Percentiles rank a stretch among this genome's conserved stretches.
Evolutionary conservation across 2,329 filamentous ascomycete genomes (phyloP).

Genomic region (Venturia effusa): DNA sequence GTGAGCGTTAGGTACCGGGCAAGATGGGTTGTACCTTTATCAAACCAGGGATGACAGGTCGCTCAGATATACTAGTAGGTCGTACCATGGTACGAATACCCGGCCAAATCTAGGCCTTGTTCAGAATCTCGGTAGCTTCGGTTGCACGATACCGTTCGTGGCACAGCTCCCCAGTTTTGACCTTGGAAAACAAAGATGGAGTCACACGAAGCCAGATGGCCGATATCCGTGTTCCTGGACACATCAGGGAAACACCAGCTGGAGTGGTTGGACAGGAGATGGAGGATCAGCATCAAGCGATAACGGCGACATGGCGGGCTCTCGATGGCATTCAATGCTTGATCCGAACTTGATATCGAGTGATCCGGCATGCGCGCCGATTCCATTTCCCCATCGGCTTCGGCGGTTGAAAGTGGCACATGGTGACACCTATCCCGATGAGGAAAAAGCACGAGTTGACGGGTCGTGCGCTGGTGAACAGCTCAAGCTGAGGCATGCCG

Average conservation of each 20-base stretch:
- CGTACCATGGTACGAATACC: neutral
- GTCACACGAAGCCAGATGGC: neutral
- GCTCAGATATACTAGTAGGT: neutral
- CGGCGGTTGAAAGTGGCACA: neutral
- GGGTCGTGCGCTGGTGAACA: neutral
- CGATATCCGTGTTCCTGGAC: neutral
- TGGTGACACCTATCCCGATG: neutral
- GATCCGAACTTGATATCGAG: neutral
- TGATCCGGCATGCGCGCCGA: neutral
- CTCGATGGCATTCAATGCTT: neutral
- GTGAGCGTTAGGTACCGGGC: neutral
- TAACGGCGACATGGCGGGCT: neutral
- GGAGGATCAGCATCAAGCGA: neutral
- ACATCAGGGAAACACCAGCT: neutral
- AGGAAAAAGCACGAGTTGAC: neutral
- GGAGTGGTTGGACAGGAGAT: neutral
- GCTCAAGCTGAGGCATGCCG: neutral
- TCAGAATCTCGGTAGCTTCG: neutral
- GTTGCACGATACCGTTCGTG: neutral
- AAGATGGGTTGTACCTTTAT: neutral
- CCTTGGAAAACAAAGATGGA: neutral
- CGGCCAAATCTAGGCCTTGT: neutral
- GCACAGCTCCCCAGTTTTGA: neutral
- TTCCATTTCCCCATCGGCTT: neutral
- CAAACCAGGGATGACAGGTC: neutral